Evolutionary conservation across 306 rosid genomes (phyloP).

Genomic region (Dryas alaskensis): DNA sequence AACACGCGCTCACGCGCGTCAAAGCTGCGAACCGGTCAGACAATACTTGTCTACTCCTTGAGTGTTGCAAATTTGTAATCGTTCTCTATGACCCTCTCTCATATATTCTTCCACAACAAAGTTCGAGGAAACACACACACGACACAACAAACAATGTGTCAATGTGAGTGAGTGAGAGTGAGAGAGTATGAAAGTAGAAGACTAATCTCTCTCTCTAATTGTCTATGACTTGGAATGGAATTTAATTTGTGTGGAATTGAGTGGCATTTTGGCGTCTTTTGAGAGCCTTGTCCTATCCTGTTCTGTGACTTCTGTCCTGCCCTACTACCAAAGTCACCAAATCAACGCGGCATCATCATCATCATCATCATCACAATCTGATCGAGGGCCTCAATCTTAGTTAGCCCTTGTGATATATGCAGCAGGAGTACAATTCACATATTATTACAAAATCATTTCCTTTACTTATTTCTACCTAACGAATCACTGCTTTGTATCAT

Average conservation of each 20-base stretch:
- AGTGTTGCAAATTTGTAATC: no score
- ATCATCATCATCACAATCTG: no score
- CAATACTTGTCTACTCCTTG: no score
- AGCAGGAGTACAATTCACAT: background rate
- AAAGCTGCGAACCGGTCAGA: constrained; percentile 30
- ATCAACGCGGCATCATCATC: background rate
- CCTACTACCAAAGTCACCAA: background rate
- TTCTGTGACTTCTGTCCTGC: no score
- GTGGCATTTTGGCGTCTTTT: constrained; percentile 50
- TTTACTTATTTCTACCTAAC: background rate
- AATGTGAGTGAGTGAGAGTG: background rate
- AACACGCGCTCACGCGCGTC: constrained; percentile 41
- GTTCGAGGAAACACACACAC: background rate
- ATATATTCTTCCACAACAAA: background rate
- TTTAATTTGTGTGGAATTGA: constrained; percentile 28
- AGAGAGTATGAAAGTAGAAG: background rate
- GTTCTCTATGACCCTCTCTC: no score
- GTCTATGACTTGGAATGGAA: constrained; percentile 2
- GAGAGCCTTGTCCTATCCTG: constrained; percentile 21
- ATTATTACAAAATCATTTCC: constrained; percentile 46
- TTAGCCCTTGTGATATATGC: no score
- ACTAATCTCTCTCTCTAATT: background rate
- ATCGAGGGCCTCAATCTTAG: no score
- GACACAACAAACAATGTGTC: background rate
- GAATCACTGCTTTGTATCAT: constrained; percentile 23